Conservation (phyloP, 2,329 filamentous ascomycete species). For the Pezizomycotina sp. region DNA sequence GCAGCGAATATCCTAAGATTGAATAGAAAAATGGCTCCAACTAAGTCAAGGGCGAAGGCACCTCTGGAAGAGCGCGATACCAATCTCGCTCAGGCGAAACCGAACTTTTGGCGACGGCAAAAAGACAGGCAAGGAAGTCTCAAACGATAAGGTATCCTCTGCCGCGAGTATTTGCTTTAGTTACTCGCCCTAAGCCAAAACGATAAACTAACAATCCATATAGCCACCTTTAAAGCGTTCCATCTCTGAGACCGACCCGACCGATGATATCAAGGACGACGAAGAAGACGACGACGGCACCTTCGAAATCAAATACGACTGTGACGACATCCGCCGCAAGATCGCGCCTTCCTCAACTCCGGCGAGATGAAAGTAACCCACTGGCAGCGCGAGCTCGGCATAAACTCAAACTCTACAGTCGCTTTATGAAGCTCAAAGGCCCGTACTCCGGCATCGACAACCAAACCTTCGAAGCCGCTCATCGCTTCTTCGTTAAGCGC, state of each 20-base stretch:
- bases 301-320: conserved; percentile 21
- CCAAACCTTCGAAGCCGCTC: conserved; percentile 29
- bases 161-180: too few relatives aligned
- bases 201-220: too few relatives aligned
- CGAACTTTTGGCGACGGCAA: too few relatives aligned
- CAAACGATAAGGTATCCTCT: too few relatives aligned
- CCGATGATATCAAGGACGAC: not conserved
- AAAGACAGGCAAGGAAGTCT: too few relatives aligned
- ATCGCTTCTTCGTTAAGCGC: conserved; percentile 36
- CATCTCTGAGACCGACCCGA: not conserved
- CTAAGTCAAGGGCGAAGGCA: too few relatives aligned
- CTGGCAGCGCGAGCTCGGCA: conserved; percentile 31
- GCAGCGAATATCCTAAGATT: too few relatives aligned
- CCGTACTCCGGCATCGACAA: conserved; percentile 28
- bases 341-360: conserved; percentile 32
- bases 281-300: not conserved
- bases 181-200: too few relatives aligned
- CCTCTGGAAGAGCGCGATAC: too few relatives aligned
- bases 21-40: too few relatives aligned
- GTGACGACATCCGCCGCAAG: conserved; percentile 30
- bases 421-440: conserved; percentile 37
- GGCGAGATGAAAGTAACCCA: conserved; percentile 33
- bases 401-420: conserved; percentile 28
- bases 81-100: too few relatives aligned
- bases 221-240: too few relatives aligned